Conservation (phyloP, 352 stramenopile species). For the Halophytophthora batemanensis region DNA sequence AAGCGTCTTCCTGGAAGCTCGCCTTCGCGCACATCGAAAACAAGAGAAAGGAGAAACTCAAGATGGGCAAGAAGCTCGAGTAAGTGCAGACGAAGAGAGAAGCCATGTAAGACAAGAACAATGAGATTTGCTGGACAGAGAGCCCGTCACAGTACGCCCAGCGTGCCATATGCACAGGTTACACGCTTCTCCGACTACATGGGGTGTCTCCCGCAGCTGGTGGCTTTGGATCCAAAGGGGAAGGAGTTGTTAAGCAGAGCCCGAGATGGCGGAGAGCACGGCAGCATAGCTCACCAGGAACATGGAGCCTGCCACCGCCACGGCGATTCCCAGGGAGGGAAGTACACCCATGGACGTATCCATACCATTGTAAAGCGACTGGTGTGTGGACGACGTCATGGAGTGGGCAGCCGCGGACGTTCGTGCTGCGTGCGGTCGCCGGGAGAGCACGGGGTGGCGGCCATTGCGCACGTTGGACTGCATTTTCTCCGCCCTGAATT, state of each 20-base stretch:
- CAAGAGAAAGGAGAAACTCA: conserved; percentile 14
- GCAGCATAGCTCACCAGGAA: conserved; percentile 40
- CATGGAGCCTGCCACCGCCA: conserved; percentile 30
- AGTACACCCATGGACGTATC: conserved; percentile 17
- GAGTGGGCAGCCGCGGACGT: not conserved
- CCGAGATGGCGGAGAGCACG: conserved; percentile 31
- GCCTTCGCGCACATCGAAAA: conserved; percentile 41
- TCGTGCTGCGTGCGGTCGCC: conserved; percentile 7
- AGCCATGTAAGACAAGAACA: too few relatives aligned
- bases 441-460: conserved; percentile 14
- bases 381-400: too few relatives aligned
- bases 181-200: too few relatives aligned
- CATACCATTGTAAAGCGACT: too few relatives aligned
- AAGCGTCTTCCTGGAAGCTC: conserved; percentile 49
- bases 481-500: conserved; percentile 30
- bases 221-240: not conserved
- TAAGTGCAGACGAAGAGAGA: too few relatives aligned
- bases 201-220: not conserved
- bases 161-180: too few relatives aligned
- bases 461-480: conserved; percentile 31
- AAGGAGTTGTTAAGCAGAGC: conserved; percentile 10
- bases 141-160: too few relatives aligned
- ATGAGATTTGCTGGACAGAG: too few relatives aligned
- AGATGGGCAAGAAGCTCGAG: conserved; percentile 33
- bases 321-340: conserved; percentile 20